Evolutionary conservation across 2,329 filamentous ascomycete species (phyloP), one percentile per base, ranked within the genome.

Genomic region (Colletotrichum echinochloae): DNA sequence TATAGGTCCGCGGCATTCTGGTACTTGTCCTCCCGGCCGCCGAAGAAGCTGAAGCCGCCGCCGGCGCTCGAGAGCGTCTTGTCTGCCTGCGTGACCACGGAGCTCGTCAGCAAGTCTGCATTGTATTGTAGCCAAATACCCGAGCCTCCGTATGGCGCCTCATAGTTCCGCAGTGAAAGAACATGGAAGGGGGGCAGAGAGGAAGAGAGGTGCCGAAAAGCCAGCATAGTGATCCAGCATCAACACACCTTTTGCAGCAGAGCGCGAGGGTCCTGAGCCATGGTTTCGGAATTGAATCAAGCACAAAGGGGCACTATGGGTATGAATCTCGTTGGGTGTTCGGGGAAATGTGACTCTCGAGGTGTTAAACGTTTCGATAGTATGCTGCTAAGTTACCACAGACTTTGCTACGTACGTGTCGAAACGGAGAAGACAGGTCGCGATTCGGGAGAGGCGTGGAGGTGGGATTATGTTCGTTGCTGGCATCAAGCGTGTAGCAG

Each of bases 1-100:
- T 94, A 98, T 74, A 96, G 85, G 75, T 98, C 94, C 73, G 93
- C 94, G 18, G 95, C 95, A 83, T 91, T 90, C 83, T 97, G 93
- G 78, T 93, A 95, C 82, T 98, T 98, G 73, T 97, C 94, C 77
- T 93, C 88, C 69, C 91, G 89, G 55, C 93, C 93, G 52, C 94
- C 93, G 76, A 99, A 98, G 82, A 97, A 90, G 80, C 91, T 93
- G 83, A 97, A 98, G 76, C 95, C 95, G 35, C 92, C 86, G 26
- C 89, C 86, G 49, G 95, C 95, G 75, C 91, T 86, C 76, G 90
- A 83, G 33, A 93, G 88, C 62, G 90, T 87, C 85, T 96, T 97
- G 78, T 98, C 94, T 84, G 96, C 96, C 95, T 98, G 79, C 74
- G 66, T 52, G 18, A 41, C 46, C 59, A 18, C 23, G 59, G n/a